phyloP scores from a whole-genome alignment of 768 basidiomycete species.

The Pulveroboletus sp. region DNA sequence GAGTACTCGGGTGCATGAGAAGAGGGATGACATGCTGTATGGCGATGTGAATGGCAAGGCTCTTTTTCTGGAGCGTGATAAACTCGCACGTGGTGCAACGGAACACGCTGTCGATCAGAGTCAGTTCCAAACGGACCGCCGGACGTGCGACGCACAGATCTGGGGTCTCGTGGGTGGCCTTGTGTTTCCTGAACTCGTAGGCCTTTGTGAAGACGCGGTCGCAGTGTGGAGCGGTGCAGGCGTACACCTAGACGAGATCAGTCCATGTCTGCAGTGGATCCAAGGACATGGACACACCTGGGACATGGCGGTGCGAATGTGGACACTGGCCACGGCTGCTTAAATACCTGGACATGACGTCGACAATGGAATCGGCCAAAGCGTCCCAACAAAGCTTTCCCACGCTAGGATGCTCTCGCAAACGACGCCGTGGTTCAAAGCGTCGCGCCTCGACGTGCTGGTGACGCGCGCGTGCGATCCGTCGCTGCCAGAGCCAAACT shows the following conservation, averaged over 20 bases:
- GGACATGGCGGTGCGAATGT: too few relatives aligned
- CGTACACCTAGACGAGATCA: slow-evolving; percentile 3
- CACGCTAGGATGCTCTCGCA: slow-evolving; percentile 45
- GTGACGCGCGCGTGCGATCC: slow-evolving; percentile 87
- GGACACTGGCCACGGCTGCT: too few relatives aligned
- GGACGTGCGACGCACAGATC: slow-evolving; percentile 2
- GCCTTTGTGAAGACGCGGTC: slow-evolving; percentile 11
- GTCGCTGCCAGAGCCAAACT: slow-evolving; percentile 83
- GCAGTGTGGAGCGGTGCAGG: slow-evolving; percentile 16
- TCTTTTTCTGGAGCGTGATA: slow-evolving; percentile 19
- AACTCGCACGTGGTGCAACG: slow-evolving; percentile 19
- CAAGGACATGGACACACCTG: too few relatives aligned
- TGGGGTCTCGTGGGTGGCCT: slow-evolving; percentile 9
- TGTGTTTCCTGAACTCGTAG: slow-evolving; percentile 24
- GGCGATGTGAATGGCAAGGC: slow-evolving; percentile 17
- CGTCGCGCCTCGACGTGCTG: slow-evolving; percentile 67
- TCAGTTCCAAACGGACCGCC: neutral
- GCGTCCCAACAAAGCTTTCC: too few relatives aligned
- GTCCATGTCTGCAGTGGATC: neutral
- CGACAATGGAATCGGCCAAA: too few relatives aligned
- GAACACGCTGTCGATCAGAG: slow-evolving; percentile 10
- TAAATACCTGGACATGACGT: too few relatives aligned
- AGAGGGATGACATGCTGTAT: slow-evolving; percentile 14
- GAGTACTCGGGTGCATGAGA: neutral
- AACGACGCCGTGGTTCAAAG: slow-evolving; percentile 50